phyloP scores from a whole-genome alignment of 257 asterid species.

The Ballota nigra region DNA sequence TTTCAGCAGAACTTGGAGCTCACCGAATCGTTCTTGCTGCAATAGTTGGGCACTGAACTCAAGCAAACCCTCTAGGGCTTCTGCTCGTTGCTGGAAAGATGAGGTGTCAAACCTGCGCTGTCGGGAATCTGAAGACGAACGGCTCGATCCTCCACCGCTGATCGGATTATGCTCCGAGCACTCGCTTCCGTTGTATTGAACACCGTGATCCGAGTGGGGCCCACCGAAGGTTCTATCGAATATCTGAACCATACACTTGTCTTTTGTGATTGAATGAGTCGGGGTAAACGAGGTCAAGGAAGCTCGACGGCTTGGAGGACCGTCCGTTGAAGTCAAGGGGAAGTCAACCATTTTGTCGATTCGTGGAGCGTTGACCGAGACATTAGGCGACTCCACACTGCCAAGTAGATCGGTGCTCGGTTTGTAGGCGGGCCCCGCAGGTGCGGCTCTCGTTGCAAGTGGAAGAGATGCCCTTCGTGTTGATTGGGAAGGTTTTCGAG shows the following conservation, averaged over 20 bases:
- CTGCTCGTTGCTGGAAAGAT: constrained; percentile 89
- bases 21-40: constrained; percentile 84
- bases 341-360: constrained; percentile 89
- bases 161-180: constrained; percentile 59
- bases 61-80: constrained; percentile 90
- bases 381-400: constrained; percentile 54
- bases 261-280: constrained; percentile 66
- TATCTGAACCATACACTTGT: constrained; percentile 72
- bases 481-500: constrained; percentile 48
- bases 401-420: constrained; percentile 37
- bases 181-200: constrained; percentile 52
- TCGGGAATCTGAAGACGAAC: constrained; percentile 67
- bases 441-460: constrained; percentile 35
- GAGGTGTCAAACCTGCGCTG: constrained; percentile 75
- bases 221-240: constrained; percentile 35
- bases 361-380: constrained; percentile 92
- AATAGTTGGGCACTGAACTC: constrained; percentile 89
- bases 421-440: constrained; percentile 38
- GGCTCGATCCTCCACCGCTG: constrained; percentile 55
- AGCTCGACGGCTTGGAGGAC: constrained; percentile 38
- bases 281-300: constrained; percentile 60
- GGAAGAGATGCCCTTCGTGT: constrained; percentile 85
- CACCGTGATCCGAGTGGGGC: constrained; percentile 32
- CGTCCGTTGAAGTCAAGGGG: constrained; percentile 53
- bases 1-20: constrained; percentile 79